A percentile compares a stretch with the other conserved stretches of the same genome.
Conservation (phyloP, 2,329 filamentous ascomycete genomes). For the Penicillium vulpinum region DNA sequence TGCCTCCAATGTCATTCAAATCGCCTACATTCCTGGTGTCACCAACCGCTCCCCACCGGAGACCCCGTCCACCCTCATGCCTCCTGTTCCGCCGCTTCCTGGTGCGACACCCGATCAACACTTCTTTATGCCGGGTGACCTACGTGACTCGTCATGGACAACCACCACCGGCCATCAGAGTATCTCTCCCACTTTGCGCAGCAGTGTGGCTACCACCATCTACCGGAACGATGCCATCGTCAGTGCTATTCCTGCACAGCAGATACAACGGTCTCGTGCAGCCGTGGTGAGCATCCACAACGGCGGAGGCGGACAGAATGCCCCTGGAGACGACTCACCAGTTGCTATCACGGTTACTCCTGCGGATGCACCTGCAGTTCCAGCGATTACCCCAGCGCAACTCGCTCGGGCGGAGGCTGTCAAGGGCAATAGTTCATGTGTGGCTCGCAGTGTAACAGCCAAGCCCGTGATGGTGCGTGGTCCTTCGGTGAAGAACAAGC, state of each 20-base stretch:
- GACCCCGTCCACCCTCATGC: slow-evolving; percentile 77
- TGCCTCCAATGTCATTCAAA: slow-evolving; percentile 98
- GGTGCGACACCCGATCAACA: slow-evolving; percentile 71
- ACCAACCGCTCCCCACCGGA: slow-evolving; percentile 85
- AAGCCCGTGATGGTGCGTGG: slow-evolving; percentile 49
- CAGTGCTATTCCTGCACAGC: slow-evolving; percentile 75
- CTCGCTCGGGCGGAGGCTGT: slow-evolving; percentile 41
- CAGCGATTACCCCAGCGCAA: slow-evolving; percentile 60
- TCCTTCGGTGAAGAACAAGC: slow-evolving; percentile 34
- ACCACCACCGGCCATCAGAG: slow-evolving; percentile 60
- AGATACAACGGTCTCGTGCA: slow-evolving; percentile 82
- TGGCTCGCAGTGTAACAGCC: slow-evolving; percentile 46
- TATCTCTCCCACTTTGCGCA: slow-evolving; percentile 49
- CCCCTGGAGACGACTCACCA: slow-evolving; percentile 40
- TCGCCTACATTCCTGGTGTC: slow-evolving; percentile 96
- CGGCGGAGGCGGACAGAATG: slow-evolving; percentile 45
- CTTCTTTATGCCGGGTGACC: slow-evolving; percentile 88
- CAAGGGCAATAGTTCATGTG: slow-evolving; percentile 43
- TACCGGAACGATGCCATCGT: slow-evolving; percentile 90
- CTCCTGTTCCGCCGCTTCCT: slow-evolving; percentile 92
- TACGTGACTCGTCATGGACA: slow-evolving; percentile 89
- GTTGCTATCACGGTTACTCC: slow-evolving; percentile 39
- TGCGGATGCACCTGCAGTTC: slow-evolving; percentile 66
- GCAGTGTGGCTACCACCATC: slow-evolving; percentile 85
- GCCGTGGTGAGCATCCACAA: slow-evolving; percentile 92